phyloP scores from a whole-genome alignment of 83 land plant genomes.

The Picea abies region DNA sequence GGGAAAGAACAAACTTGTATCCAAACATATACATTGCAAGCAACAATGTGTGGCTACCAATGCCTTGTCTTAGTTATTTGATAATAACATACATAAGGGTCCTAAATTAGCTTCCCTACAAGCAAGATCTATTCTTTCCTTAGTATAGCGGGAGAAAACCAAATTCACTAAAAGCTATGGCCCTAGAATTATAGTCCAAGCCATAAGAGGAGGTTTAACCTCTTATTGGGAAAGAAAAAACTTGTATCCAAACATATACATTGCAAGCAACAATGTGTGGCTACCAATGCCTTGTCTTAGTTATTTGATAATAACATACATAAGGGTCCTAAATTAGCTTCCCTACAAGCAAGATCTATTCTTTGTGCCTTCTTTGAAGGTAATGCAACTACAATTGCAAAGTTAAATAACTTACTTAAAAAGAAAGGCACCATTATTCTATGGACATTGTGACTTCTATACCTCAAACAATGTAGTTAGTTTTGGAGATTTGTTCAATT shows the following conservation, averaged over 20 bases:
- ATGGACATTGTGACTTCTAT: conserved; percentile 87
- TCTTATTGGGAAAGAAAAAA: too few species aligned
- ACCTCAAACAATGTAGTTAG: conserved; percentile 78
- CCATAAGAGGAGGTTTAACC: too few species aligned
- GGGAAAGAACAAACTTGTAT: not conserved
- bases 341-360: conserved; percentile 79
- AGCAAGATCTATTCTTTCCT: conserved; percentile 64
- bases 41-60: conserved; percentile 88
- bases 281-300: conserved; percentile 81
- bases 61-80: conserved; percentile 87
- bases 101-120: conserved; percentile 86
- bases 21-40: conserved; percentile 70
- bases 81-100: conserved; percentile 97
- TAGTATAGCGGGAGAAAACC: too few species aligned
- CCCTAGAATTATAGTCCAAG: too few species aligned
- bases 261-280: conserved; percentile 83
- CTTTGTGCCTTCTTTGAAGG: conserved; percentile 69
- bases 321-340: conserved; percentile 92
- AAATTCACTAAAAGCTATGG: too few species aligned
- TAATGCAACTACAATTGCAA: conserved; percentile 77
- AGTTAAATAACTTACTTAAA: conserved; percentile 79
- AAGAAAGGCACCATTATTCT: conserved; percentile 91
- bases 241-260: conserved; percentile 52
- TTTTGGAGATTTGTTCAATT: conserved; percentile 85
- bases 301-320: conserved; percentile 98